phyloP scores from a whole-genome alignment of 2,329 filamentous ascomycete genomes.

The Phoma herbarum region DNA sequence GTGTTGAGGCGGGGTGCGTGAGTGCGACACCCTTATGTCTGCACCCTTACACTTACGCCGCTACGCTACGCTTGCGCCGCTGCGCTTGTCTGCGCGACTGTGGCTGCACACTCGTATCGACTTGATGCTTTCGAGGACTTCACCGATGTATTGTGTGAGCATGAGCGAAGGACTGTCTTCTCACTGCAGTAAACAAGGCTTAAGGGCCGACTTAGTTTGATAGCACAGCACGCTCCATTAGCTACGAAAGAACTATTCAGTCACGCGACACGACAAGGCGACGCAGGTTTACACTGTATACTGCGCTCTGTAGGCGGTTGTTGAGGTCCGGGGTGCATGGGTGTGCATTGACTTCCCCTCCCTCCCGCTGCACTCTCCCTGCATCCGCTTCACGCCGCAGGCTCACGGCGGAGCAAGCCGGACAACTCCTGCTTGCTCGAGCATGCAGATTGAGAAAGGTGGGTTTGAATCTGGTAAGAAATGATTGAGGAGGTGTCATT shows the following conservation, averaged over 20 bases:
- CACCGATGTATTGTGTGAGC: conserved; percentile 1
- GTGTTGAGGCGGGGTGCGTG: conserved; percentile 24
- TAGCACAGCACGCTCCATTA: no score
- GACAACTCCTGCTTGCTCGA: background rate
- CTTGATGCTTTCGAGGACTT: conserved; percentile 8
- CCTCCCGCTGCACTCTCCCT: conserved; percentile 18
- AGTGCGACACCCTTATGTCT: conserved; percentile 19
- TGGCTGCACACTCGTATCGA: conserved; percentile 18
- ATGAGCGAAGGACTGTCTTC: background rate
- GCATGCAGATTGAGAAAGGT: no score
- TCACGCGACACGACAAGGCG: conserved; percentile 9
- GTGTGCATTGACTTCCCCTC: conserved; percentile 15
- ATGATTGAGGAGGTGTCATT: no score
- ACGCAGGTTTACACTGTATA: no score
- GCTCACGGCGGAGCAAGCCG: background rate
- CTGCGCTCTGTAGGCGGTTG: conserved; percentile 1
- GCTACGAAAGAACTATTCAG: no score
- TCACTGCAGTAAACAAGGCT: no score
- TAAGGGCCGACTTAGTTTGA: no score
- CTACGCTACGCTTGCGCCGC: background rate
- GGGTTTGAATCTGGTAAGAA: no score
- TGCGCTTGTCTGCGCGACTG: conserved; percentile 6
- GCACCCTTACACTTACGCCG: no score
- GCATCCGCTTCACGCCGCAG: conserved; percentile 4
- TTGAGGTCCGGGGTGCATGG: conserved; percentile 14